Percentiles rank a stretch among this genome's conserved stretches.
Evolutionary conservation across 2,329 filamentous ascomycete species (phyloP).

Genomic region (Aspergillus proliferans): DNA sequence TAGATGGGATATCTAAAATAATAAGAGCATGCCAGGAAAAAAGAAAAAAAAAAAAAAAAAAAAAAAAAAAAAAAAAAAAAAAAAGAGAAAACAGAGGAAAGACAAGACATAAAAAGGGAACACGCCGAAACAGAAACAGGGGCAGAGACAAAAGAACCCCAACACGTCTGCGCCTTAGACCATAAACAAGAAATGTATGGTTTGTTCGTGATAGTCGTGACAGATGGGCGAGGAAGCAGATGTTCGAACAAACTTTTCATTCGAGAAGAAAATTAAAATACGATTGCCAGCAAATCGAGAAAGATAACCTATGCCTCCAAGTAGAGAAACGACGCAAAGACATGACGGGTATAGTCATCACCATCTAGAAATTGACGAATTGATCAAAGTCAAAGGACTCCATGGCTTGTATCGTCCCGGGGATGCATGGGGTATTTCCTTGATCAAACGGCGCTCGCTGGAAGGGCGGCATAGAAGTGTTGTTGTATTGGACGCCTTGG

Average conservation of each 20-base stretch:
- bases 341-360: background rate
- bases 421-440: background rate
- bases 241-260: background rate
- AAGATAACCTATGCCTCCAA: background rate
- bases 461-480: background rate
- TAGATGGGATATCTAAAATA: background rate
- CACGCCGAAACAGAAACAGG: background rate
- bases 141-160: background rate
- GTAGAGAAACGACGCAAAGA: background rate
- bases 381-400: slow-evolving; percentile 1
- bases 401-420: background rate
- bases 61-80: background rate
- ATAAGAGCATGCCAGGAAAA: background rate
- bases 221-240: background rate
- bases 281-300: background rate
- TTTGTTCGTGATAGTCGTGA: background rate
- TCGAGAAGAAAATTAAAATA: background rate
- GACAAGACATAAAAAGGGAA: background rate
- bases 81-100: background rate
- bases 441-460: background rate
- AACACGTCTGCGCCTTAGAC: background rate
- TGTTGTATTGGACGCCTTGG: background rate
- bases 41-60: background rate
- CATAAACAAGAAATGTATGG: background rate
- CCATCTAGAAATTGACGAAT: background rate